A percentile compares a stretch with the other conserved stretches of the same genome.
Conservation (phyloP, 75 land plant genomes). For the Adiantum capillusveneris region DNA sequence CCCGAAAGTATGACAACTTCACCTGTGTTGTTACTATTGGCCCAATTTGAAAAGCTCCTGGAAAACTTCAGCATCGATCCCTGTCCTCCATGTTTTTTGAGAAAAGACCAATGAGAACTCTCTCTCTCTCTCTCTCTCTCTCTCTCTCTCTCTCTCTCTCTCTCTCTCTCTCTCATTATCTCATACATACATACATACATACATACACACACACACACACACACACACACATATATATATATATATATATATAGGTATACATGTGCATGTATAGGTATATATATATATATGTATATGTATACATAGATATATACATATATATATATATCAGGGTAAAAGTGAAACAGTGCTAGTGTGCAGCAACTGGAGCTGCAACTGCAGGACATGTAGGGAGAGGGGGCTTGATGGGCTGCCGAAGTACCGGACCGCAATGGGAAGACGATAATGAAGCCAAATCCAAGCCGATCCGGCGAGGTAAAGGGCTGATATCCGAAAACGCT, state of each 20-base stretch:
- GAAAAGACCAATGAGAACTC: background rate
- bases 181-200: background rate
- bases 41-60: slow-evolving; percentile 67
- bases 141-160: background rate
- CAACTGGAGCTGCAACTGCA: too few relatives aligned
- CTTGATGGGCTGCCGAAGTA: too few relatives aligned
- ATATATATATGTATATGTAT: background rate
- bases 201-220: background rate
- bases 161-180: background rate
- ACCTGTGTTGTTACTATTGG: slow-evolving; percentile 42
- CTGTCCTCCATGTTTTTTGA: slow-evolving; percentile 32
- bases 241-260: background rate
- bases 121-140: slow-evolving; percentile 1
- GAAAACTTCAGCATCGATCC: slow-evolving; percentile 88
- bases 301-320: too few relatives aligned
- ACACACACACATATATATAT: background rate
- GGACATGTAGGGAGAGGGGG: too few relatives aligned
- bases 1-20: slow-evolving; percentile 80
- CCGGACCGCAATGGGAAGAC: too few relatives aligned
- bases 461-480: too few relatives aligned
- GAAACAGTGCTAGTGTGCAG: too few relatives aligned
- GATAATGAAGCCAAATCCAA: too few relatives aligned
- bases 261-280: background rate
- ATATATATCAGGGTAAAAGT: too few relatives aligned
- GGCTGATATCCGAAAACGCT: too few relatives aligned